These are phyloP conservation scores for Otatea glauca DNA, from an alignment of 176 grass and related monocot genomes.

Conservation along the genomic window DNA sequence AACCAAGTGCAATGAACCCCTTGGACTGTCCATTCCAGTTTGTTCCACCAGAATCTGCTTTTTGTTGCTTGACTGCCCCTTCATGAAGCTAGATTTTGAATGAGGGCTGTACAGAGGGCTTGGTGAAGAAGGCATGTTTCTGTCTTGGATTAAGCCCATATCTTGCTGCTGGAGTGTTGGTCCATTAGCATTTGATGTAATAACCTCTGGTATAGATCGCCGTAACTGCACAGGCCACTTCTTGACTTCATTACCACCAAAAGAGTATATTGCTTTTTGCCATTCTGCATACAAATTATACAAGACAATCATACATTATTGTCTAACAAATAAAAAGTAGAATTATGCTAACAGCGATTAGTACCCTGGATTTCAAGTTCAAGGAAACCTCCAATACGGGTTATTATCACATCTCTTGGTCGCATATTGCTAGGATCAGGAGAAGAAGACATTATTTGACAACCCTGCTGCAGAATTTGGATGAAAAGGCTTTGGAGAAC, in stretches of 20 bases:
- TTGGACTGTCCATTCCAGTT: constrained; percentile 67
- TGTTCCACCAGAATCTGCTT: constrained; percentile 80
- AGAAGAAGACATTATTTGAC: constrained; percentile 89
- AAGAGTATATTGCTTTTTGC: constrained; percentile 91
- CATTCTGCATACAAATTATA: constrained; percentile 70
- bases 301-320: constrained; percentile 34
- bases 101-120: constrained; percentile 78
- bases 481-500: constrained; percentile 95
- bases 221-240: constrained; percentile 94
- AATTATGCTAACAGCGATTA: constrained; percentile 13
- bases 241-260: constrained; percentile 90
- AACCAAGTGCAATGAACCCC: constrained; percentile 76
- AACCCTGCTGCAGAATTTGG: constrained; percentile 96
- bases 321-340: constrained; percentile 21
- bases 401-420: constrained; percentile 87
- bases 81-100: constrained; percentile 86
- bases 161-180: constrained; percentile 78
- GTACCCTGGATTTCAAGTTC: constrained; percentile 99
- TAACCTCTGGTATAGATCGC: constrained; percentile 71
- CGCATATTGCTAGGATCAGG: constrained; percentile 58
- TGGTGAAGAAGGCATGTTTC: constrained; percentile 81
- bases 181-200: constrained; percentile 63
- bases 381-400: constrained; percentile 86
- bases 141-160: constrained; percentile 81
- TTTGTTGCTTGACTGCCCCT: constrained; percentile 77